Percentiles rank a stretch among this genome's conserved stretches.
phyloP scores from a whole-genome alignment of 1,284 basidiomycete species.

The Macrocystidia cucumis region DNA sequence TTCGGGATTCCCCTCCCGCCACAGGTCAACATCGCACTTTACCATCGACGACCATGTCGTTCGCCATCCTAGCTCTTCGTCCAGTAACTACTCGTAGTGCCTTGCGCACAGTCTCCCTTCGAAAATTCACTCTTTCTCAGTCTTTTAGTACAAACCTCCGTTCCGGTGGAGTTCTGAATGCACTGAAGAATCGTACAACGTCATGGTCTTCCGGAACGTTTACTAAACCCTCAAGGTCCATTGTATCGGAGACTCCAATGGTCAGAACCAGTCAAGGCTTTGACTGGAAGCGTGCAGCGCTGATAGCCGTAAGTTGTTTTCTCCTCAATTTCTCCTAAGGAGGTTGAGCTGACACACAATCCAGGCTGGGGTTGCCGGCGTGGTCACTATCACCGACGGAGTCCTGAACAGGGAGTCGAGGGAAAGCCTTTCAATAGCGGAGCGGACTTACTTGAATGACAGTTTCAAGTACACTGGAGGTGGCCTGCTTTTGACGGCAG shows the following conservation, averaged over 20 bases:
- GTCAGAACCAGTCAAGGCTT: conserved; percentile 22
- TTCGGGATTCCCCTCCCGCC: too few relatives aligned
- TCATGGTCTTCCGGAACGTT: conserved; percentile 9
- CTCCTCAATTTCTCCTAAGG: not conserved
- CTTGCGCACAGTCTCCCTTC: too few relatives aligned
- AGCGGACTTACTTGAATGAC: conserved; percentile 70
- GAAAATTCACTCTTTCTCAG: too few relatives aligned
- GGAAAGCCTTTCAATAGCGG: conserved; percentile 51
- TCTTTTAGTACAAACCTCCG: too few relatives aligned
- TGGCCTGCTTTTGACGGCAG: conserved; percentile 71
- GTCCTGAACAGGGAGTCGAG: conserved; percentile 76
- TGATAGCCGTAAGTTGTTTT: conserved; percentile 28
- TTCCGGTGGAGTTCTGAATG: conserved; percentile 8
- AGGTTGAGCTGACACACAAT: conserved; percentile 1
- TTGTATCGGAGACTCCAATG: conserved; percentile 23
- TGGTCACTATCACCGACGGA: conserved; percentile 53
- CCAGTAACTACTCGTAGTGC: too few relatives aligned
- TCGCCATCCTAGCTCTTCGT: too few relatives aligned
- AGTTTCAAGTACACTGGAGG: conserved; percentile 84
- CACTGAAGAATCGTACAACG: conserved; percentile 10
- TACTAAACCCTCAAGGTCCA: conserved; percentile 16
- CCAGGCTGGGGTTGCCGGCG: conserved; percentile 63
- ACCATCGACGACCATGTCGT: too few relatives aligned
- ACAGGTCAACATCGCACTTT: too few relatives aligned
- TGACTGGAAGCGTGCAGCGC: conserved; percentile 32